Base-by-base conservation (phyloP, 2,329 filamentous ascomycete species). In the Sclerotiophoma versabilis region DNA sequence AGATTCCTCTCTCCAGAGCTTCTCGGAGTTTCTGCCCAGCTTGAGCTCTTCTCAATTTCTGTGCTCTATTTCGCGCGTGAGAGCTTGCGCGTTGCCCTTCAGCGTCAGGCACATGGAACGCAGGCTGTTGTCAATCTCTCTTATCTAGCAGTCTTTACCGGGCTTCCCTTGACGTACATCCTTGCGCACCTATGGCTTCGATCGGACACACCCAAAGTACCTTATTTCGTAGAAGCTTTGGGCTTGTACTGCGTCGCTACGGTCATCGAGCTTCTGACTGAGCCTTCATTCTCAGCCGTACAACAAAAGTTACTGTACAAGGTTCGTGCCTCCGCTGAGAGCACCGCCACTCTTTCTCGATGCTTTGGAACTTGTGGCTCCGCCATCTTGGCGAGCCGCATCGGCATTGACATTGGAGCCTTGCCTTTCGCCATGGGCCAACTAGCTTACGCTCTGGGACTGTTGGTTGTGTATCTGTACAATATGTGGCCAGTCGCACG, bases 11-110 rank as follows among this genome's bases (percentile, higher is more conserved):
- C 92, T 1, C 93, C 95, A 0, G 84, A 89, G 54, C 82, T 96
- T 0, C 84, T 99, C 1, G 95, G 93, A 5, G 82, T 96, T 5
- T 89, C 93, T 2, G 89, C 93, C 0, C 95, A 97, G 74, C 83
- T 99, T 3, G 95, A 99, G 68, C 86, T 98, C 0, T 97, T 93
- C 74, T 93, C 93, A 55, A 89, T 96, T 37, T 92, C 92, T 0
- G 88, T 96, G n/a, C 83, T 99, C 0, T 97, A 96, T 75, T 98
- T 99, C 69, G 90, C 95, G 0, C 85, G 95, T 32, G 95, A 99
- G 76, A 93, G 90, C 67, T 79, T 98, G 42, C 88, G 95, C 14
- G 89, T 96, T n/a, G 92, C 93, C 22, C 85, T 96, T 29, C 93
- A 98, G 76, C 84, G 95, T 45, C 90, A 93, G 60, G 74, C 78